Conservation (phyloP, 306 rosid genomes). For the Acmispon strigosus region DNA sequence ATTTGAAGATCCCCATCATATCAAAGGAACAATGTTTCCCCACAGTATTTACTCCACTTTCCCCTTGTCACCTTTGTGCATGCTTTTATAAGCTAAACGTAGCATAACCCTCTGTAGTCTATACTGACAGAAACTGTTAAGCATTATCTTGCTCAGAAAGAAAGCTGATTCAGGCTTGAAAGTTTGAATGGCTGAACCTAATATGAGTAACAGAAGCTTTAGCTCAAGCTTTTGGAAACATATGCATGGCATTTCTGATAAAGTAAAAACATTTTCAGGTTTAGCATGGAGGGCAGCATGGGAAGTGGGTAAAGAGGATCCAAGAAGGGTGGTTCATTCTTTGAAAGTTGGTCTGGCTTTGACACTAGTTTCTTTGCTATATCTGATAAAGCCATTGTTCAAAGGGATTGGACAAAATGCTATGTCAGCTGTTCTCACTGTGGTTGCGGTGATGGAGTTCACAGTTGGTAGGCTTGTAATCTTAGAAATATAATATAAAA, state of each 20-base stretch:
- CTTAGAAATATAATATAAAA: too few relatives aligned
- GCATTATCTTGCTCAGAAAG: too few relatives aligned
- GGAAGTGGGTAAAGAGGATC: constrained; percentile 60
- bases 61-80: too few relatives aligned
- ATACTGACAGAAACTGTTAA: too few relatives aligned
- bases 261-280: constrained; percentile 28
- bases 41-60: too few relatives aligned
- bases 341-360: constrained; percentile 68
- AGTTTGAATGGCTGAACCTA: constrained; percentile 15
- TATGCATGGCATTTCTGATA: not conserved
- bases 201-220: not conserved
- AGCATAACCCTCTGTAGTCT: too few relatives aligned
- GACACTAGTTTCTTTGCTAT: constrained; percentile 58
- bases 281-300: constrained; percentile 31
- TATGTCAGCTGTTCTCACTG: constrained; percentile 86
- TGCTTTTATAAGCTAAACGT: too few relatives aligned
- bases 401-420: constrained; percentile 54
- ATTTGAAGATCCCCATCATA: too few relatives aligned
- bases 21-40: too few relatives aligned
- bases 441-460: constrained; percentile 78
- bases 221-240: constrained; percentile 12
- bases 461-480: constrained; percentile 47
- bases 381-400: constrained; percentile 57
- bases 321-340: constrained; percentile 65
- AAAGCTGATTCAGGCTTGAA: too few relatives aligned